These are phyloP conservation scores for Solanum dulcamara DNA, from an alignment of 257 asterid genomes.

Conservation along the genomic window DNA sequence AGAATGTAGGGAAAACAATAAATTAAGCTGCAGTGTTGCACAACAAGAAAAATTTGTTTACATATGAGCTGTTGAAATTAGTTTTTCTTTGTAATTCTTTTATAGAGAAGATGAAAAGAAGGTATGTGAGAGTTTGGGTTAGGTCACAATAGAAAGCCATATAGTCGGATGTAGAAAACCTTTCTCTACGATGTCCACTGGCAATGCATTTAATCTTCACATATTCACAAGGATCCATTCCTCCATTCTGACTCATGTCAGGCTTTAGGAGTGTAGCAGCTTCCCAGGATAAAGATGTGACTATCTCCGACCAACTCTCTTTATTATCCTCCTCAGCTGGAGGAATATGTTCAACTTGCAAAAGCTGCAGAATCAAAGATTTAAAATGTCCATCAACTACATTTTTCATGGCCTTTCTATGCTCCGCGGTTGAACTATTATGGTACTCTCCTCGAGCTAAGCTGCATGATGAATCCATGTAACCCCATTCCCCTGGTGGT, in stretches of 20 bases:
- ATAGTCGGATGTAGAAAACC: constrained; percentile 28
- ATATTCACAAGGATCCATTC: constrained; percentile 94
- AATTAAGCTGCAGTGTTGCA: not conserved
- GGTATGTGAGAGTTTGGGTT: not conserved
- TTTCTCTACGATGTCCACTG: constrained; percentile 77
- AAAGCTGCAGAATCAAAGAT: constrained; percentile 80
- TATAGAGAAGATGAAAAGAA: not conserved
- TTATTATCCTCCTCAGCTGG: constrained; percentile 52
- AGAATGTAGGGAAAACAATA: not conserved
- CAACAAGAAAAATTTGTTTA: not conserved
- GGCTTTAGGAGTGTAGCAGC: constrained; percentile 89
- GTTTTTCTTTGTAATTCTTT: not conserved
- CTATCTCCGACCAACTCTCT: constrained; percentile 88
- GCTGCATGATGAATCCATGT: constrained; percentile 45
- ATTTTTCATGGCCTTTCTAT: constrained; percentile 63
- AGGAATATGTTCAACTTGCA: constrained; percentile 82
- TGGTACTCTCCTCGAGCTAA: constrained; percentile 73
- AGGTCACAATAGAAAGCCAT: not conserved
- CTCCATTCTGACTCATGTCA: constrained; percentile 83
- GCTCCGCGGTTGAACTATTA: constrained; percentile 69
- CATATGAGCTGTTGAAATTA: not conserved
- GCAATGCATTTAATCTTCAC: constrained; percentile 95
- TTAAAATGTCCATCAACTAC: constrained; percentile 91
- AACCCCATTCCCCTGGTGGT: constrained; percentile 86
- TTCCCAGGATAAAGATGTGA: constrained; percentile 88